phyloP scores from a whole-genome alignment of 2,329 filamentous ascomycete genomes.

The Endoconidiophora polonica region DNA sequence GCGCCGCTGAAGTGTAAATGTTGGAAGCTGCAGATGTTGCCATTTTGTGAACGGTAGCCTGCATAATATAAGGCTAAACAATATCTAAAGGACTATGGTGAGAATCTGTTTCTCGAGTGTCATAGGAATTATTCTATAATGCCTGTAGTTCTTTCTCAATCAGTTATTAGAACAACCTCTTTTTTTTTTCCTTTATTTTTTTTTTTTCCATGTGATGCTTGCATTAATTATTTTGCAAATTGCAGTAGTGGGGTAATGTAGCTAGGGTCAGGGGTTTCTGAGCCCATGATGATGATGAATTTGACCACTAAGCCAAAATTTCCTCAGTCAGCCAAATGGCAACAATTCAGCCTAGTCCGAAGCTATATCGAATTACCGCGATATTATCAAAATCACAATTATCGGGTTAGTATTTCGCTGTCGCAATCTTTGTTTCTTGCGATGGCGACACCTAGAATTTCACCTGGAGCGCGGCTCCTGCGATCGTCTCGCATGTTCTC shows the following conservation, averaged over 20 bases:
- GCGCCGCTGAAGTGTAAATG: slow-evolving; percentile 43
- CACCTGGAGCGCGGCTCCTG: slow-evolving; percentile 53
- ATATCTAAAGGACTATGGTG: not conserved
- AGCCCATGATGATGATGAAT: slow-evolving; percentile 10
- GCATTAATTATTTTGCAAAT: not conserved
- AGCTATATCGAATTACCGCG: not conserved
- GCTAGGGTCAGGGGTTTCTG: not conserved
- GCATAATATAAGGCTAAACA: slow-evolving; percentile 1
- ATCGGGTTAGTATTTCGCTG: not conserved
- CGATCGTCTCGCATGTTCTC: slow-evolving; percentile 82
- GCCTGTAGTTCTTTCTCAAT: too few species aligned
- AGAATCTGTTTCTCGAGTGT: not conserved
- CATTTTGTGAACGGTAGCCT: slow-evolving; percentile 10
- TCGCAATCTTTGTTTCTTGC: not conserved
- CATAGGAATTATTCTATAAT: not conserved
- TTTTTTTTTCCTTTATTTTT: not conserved
- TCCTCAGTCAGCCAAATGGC: slow-evolving; percentile 7
- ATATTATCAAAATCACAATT: not conserved
- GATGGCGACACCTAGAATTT: slow-evolving; percentile 21
- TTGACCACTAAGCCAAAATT: slow-evolving; percentile 8
- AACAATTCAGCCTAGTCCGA: not conserved
- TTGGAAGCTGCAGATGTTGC: slow-evolving; percentile 16
- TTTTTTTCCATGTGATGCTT: not conserved
- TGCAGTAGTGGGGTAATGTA: slow-evolving; percentile 2
- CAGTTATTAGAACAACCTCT: too few species aligned